Percentiles rank a stretch among this genome's conserved stretches.
Evolutionary conservation across 352 stramenopile species (phyloP).

Genomic region (Phytopythium helicoides): DNA sequence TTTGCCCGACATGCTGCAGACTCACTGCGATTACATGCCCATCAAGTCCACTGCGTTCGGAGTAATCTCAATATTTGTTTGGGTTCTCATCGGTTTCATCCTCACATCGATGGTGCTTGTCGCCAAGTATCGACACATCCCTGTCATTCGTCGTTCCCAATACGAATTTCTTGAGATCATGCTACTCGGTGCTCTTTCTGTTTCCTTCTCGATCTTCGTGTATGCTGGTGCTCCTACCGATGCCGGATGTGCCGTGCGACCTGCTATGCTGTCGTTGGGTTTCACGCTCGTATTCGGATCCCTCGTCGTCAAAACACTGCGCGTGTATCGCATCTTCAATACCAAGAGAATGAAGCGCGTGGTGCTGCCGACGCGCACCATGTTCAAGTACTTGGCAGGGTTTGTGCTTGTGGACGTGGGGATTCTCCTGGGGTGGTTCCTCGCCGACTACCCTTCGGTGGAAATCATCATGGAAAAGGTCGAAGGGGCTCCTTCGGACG

Average conservation of each 20-base stretch:
- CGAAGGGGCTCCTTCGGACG: not conserved
- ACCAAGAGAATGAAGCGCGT: slow-evolving; percentile 15
- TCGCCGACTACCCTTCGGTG: slow-evolving; percentile 10
- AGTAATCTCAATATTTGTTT: slow-evolving; percentile 2
- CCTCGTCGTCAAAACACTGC: slow-evolving; percentile 21
- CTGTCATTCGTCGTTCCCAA: slow-evolving; percentile 49
- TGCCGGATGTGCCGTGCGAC: slow-evolving; percentile 17
- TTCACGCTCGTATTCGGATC: slow-evolving; percentile 27
- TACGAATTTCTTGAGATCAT: slow-evolving; percentile 39
- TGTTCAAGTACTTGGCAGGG: slow-evolving; percentile 12
- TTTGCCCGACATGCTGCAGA: slow-evolving; percentile 2
- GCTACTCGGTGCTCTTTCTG: slow-evolving; percentile 28
- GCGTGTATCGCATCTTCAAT: slow-evolving; percentile 24
- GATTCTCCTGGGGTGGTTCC: slow-evolving; percentile 11
- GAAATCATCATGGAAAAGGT: slow-evolving; percentile 7
- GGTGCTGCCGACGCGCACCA: slow-evolving; percentile 7
- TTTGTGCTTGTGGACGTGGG: slow-evolving; percentile 12
- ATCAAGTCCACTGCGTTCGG: slow-evolving; percentile 4
- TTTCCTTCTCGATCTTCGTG: slow-evolving; percentile 17
- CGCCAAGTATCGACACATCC: slow-evolving; percentile 13
- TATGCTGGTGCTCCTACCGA: slow-evolving; percentile 28
- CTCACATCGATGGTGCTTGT: slow-evolving; percentile 17
- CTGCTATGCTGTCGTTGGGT: slow-evolving; percentile 10
- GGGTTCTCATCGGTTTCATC: slow-evolving; percentile 9
- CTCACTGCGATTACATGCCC: slow-evolving; percentile 29